Percentiles rank a stretch among this genome's conserved stretches.
Evolutionary conservation across 768 basidiomycete genomes (phyloP).

Genomic region (Phylloporus rhodoxanthus): DNA sequence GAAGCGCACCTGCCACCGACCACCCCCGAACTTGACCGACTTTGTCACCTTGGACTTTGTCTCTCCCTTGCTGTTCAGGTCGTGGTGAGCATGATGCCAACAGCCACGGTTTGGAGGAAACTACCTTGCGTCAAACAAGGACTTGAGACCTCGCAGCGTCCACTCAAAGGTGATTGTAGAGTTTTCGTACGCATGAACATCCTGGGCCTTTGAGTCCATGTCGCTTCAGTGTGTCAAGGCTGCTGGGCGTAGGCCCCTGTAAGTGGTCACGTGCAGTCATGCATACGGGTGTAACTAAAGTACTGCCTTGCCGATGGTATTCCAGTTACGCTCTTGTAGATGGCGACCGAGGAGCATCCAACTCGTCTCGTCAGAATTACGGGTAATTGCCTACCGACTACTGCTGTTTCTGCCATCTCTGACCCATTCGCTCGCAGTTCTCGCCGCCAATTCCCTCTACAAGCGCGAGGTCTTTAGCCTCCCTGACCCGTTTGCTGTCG

Average conservation of each 20-base stretch:
- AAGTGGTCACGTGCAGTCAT: conserved; percentile 1
- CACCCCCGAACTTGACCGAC: conserved; percentile 70
- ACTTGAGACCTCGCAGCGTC: conserved; percentile 65
- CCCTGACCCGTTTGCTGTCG: conserved; percentile 84
- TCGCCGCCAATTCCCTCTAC: conserved; percentile 65
- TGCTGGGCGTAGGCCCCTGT: conserved; percentile 1
- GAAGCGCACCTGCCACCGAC: conserved; percentile 58
- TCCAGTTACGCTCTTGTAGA: conserved; percentile 1
- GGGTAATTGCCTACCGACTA: conserved; percentile 4
- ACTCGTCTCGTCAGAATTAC: conserved; percentile 22
- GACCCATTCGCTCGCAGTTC: conserved; percentile 42
- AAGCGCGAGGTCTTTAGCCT: conserved; percentile 77
- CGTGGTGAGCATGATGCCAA: not conserved
- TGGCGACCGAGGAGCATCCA: conserved; percentile 16
- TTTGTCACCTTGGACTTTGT: conserved; percentile 73
- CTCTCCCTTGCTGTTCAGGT: conserved; percentile 53
- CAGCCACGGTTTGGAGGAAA: not conserved
- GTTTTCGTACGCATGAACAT: conserved; percentile 41
- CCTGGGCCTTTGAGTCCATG: conserved; percentile 30
- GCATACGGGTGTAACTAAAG: not conserved
- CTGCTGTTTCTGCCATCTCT: not conserved
- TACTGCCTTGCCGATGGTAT: not conserved
- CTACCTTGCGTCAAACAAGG: conserved; percentile 67
- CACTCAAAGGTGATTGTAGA: conserved; percentile 66
- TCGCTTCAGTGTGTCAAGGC: not conserved